Evolutionary conservation across 768 basidiomycete species (phyloP).

Genomic region (Auriscalpium vulgare): DNA sequence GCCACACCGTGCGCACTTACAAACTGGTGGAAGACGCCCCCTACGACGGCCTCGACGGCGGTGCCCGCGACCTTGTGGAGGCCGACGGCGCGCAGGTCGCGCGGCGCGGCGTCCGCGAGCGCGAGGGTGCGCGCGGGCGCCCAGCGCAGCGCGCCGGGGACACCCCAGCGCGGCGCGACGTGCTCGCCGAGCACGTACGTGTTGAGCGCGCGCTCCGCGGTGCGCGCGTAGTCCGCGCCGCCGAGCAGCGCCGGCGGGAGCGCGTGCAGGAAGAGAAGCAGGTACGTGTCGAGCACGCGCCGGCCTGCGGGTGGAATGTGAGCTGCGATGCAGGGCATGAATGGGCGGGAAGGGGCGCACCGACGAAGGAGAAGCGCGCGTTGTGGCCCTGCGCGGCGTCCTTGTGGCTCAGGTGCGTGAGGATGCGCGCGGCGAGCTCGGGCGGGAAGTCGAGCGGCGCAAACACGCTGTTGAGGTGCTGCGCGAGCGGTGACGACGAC

Average conservation of each 20-base stretch:
- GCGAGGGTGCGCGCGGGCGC: slow-evolving; percentile 17
- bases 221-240: slow-evolving; percentile 49
- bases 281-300: slow-evolving; percentile 68
- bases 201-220: slow-evolving; percentile 52
- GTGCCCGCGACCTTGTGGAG: slow-evolving; percentile 75
- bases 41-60: slow-evolving; percentile 66
- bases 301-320: slow-evolving; percentile 42
- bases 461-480: slow-evolving; percentile 59
- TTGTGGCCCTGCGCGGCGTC: slow-evolving; percentile 64
- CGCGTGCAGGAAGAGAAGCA: slow-evolving; percentile 62
- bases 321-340: too few relatives aligned
- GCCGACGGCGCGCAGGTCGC: slow-evolving; percentile 46
- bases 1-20: slow-evolving; percentile 36
- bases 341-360: slow-evolving; percentile 28
- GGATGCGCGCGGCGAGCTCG: slow-evolving; percentile 61
- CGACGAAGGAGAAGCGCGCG: slow-evolving; percentile 62
- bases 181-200: slow-evolving; percentile 67
- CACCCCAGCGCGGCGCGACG: slow-evolving; percentile 67
- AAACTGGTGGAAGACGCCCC: slow-evolving; percentile 74
- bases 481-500: slow-evolving; percentile 21
- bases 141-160: slow-evolving; percentile 73
- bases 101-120: slow-evolving; percentile 18
- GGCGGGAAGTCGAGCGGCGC: slow-evolving; percentile 59
- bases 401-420: slow-evolving; percentile 74
- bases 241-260: slow-evolving; percentile 33